A percentile compares a stretch with the other conserved stretches of the same genome.
phyloP scores from a whole-genome alignment of 2,329 filamentous ascomycete genomes.

The Mollisia scopiformis region DNA sequence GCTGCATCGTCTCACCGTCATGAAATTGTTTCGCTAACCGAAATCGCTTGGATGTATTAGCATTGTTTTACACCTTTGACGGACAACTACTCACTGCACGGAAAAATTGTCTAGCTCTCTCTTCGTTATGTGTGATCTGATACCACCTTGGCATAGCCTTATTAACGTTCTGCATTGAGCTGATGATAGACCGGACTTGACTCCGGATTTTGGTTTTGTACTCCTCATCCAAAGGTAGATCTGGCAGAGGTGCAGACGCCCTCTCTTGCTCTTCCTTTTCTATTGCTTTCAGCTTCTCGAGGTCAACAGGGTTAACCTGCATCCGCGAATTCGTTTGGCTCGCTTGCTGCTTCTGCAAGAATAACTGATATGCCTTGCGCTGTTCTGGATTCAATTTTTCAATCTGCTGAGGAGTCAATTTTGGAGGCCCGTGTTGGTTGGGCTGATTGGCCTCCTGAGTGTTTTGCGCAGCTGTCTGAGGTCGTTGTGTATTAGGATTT shows the following conservation, averaged over 20 bases:
- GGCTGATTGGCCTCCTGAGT: conserved; percentile 33
- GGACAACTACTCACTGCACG: conserved; percentile 33
- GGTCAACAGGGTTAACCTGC: conserved; percentile 11
- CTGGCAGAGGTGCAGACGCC: conserved; percentile 21
- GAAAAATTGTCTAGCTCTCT: conserved; percentile 32
- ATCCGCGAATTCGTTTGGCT: conserved; percentile 8
- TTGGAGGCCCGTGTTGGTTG: conserved; percentile 35
- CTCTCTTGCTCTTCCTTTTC: conserved; percentile 30
- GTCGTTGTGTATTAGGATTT: conserved; percentile 38
- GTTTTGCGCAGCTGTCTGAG: conserved; percentile 33
- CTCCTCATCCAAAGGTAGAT: conserved; percentile 34
- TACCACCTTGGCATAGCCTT: conserved; percentile 35
- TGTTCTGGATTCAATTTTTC: conserved; percentile 33
- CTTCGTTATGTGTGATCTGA: conserved; percentile 33
- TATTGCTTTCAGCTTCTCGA: conserved; percentile 22
- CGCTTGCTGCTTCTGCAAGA: conserved; percentile 16
- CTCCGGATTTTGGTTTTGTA: conserved; percentile 25
- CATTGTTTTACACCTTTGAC: background rate
- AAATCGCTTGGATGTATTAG: conserved; percentile 51
- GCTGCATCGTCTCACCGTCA: conserved; percentile 46
- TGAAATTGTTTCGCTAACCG: conserved; percentile 56
- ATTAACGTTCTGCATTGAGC: conserved; percentile 28
- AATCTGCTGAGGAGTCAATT: conserved; percentile 31
- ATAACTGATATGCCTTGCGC: conserved; percentile 33
- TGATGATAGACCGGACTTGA: conserved; percentile 21